These are phyloP conservation scores for Albifimbria verrucaria DNA, from an alignment of 2,329 filamentous ascomycete species.

Conservation along the genomic window DNA sequence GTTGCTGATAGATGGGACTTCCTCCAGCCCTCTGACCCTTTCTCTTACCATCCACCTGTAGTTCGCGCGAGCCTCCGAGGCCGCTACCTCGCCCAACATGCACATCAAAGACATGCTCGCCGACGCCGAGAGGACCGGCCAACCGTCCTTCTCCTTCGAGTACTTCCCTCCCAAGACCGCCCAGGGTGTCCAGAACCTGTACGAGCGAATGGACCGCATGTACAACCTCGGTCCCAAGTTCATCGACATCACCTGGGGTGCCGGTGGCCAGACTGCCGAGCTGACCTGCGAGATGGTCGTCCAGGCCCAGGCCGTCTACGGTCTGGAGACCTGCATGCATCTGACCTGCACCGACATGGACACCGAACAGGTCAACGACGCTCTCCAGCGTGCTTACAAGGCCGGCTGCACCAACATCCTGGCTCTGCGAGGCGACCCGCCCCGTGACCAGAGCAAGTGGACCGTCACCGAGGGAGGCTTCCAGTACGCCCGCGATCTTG, in stretches of 20 bases:
- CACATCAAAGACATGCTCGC: slow-evolving; percentile 91
- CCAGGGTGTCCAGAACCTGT: slow-evolving; percentile 97
- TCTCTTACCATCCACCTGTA: not conserved
- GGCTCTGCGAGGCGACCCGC: slow-evolving; percentile 88
- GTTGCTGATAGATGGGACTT: not conserved
- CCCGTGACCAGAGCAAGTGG: slow-evolving; percentile 92
- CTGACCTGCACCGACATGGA: slow-evolving; percentile 99
- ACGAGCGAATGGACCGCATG: slow-evolving; percentile 99
- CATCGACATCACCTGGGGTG: slow-evolving; percentile 98
- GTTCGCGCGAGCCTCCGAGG: not conserved
- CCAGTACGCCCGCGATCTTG: slow-evolving; percentile 87
- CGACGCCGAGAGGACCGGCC: slow-evolving; percentile 73
- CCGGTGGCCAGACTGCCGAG: slow-evolving; percentile 85
- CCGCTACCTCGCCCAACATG: slow-evolving; percentile 55
- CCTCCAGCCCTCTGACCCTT: not conserved
- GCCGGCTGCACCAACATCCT: slow-evolving; percentile 97
- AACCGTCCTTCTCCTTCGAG: slow-evolving; percentile 96
- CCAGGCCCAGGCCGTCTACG: slow-evolving; percentile 91
- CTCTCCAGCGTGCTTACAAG: slow-evolving; percentile 84
- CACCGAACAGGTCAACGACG: slow-evolving; percentile 83
- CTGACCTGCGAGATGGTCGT: slow-evolving; percentile 97
- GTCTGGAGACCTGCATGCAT: slow-evolving; percentile 98
- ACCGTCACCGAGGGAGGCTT: slow-evolving; percentile 83
- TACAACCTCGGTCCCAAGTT: slow-evolving; percentile 90
- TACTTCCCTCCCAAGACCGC: slow-evolving; percentile 99